Conservation (phyloP, 2,329 filamentous ascomycete species). For the Juglanconis juglandina region DNA sequence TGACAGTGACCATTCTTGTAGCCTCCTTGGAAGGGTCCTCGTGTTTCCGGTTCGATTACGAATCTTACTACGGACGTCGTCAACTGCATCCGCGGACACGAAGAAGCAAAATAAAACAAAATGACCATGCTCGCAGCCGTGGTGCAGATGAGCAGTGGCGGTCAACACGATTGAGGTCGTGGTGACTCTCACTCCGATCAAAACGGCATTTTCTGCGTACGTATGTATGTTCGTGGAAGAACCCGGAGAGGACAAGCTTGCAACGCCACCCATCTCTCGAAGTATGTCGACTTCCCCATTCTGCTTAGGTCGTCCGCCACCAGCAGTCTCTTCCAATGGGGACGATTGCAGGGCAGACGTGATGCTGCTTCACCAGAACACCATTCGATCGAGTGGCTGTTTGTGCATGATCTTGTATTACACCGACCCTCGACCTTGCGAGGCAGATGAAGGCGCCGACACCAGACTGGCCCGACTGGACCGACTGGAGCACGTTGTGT, state of each 20-base stretch:
- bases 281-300: background rate
- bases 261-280: background rate
- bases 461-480: background rate
- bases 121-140: background rate
- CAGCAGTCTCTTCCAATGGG: background rate
- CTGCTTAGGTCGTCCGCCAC: background rate
- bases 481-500: background rate
- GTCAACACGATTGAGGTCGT: no score
- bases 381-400: background rate
- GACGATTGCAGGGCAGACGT: background rate
- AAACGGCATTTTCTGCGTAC: background rate
- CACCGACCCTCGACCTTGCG: background rate
- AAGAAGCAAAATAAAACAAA: constrained; percentile 1
- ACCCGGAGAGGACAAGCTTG: background rate
- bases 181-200: background rate
- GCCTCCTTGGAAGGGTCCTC: no score
- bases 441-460: background rate
- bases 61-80: background rate
- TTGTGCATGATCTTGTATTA: constrained; percentile 3
- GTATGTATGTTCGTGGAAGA: background rate
- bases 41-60: no score
- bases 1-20: no score
- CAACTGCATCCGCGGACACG: background rate
- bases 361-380: background rate
- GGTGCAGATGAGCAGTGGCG: background rate